A percentile compares a stretch with the other conserved stretches of the same genome.
Evolutionary conservation across 495 filamentous ascomycete species (phyloP).

Genomic region (Xanthoparmelia taractica): DNA sequence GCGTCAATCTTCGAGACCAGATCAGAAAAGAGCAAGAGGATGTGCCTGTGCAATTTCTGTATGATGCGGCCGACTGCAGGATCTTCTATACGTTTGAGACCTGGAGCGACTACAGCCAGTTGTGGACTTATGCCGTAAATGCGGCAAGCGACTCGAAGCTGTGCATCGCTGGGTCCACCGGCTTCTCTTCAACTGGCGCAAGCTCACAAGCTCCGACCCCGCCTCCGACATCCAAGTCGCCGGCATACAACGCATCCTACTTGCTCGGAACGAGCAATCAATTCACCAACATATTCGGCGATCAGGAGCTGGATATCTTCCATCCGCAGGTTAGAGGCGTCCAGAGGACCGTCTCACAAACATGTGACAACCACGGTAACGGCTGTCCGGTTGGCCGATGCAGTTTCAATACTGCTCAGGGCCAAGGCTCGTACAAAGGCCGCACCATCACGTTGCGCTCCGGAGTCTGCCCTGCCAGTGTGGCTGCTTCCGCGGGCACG

Average conservation of each 20-base stretch:
- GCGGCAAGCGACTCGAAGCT: constrained; percentile 16
- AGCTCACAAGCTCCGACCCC: neutral
- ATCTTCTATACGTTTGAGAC: constrained; percentile 45
- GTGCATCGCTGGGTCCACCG: constrained; percentile 17
- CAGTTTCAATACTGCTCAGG: too few relatives aligned
- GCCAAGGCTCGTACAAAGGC: too few relatives aligned
- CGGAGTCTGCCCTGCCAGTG: constrained; percentile 1
- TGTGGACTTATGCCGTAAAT: constrained; percentile 36
- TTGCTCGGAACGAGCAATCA: neutral
- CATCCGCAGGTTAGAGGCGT: too few relatives aligned
- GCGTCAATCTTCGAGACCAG: constrained; percentile 37
- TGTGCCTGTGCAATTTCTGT: constrained; percentile 43
- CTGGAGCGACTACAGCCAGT: constrained; percentile 31
- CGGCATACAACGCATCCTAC: constrained; percentile 4
- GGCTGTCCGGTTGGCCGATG: constrained; percentile 8
- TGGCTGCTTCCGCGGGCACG: too few relatives aligned
- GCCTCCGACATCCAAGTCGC: neutral
- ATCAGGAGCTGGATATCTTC: too few relatives aligned
- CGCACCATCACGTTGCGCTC: neutral
- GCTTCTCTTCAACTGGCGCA: neutral
- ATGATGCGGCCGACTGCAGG: constrained; percentile 45
- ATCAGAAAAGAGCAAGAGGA: constrained; percentile 28
- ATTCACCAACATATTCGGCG: constrained; percentile 4
- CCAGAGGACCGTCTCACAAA: neutral
- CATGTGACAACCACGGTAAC: constrained; percentile 4